Percentiles rank a stretch among this genome's conserved stretches.
Evolutionary conservation across 1,284 basidiomycete species (phyloP).

Genomic region (Cutaneotrichosporon sp.): DNA sequence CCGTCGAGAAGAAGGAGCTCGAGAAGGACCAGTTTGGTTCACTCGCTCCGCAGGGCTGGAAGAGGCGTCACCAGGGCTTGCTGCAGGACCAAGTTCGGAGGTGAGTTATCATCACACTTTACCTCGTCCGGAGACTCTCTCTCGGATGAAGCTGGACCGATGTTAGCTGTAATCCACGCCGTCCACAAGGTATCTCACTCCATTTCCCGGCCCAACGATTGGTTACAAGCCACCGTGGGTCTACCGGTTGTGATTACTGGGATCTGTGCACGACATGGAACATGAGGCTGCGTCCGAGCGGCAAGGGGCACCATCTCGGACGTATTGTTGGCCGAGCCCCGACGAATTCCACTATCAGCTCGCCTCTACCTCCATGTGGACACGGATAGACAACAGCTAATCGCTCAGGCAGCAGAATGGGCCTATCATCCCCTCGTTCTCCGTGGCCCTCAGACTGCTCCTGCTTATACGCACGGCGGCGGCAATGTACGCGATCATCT

Average conservation of each 20-base stretch:
- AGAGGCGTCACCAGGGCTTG: slow-evolving; percentile 50
- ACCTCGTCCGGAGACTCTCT: neutral
- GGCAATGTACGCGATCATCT: slow-evolving; percentile 93
- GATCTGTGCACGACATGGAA: slow-evolving; percentile 1
- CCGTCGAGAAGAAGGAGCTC: slow-evolving; percentile 21
- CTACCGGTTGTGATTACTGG: neutral
- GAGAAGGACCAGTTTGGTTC: slow-evolving; percentile 48
- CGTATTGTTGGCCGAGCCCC: neutral
- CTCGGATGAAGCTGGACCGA: too few species aligned
- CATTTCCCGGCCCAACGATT: neutral
- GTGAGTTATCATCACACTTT: slow-evolving; percentile 31
- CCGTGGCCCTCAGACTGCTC: slow-evolving; percentile 76
- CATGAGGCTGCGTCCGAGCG: slow-evolving; percentile 6
- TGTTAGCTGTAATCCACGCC: neutral
- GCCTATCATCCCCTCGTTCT: slow-evolving; percentile 80
- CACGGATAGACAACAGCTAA: neutral
- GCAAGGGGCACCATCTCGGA: neutral
- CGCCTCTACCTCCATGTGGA: neutral
- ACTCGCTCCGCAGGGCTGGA: slow-evolving; percentile 45
- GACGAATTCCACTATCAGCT: neutral
- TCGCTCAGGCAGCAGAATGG: slow-evolving; percentile 36
- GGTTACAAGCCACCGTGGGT: neutral
- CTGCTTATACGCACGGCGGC: slow-evolving; percentile 77
- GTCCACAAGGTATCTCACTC: neutral
- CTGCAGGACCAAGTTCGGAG: slow-evolving; percentile 51